Conservation (phyloP, 2,329 filamentous ascomycete species). For the Trichoderma semiorbis region DNA sequence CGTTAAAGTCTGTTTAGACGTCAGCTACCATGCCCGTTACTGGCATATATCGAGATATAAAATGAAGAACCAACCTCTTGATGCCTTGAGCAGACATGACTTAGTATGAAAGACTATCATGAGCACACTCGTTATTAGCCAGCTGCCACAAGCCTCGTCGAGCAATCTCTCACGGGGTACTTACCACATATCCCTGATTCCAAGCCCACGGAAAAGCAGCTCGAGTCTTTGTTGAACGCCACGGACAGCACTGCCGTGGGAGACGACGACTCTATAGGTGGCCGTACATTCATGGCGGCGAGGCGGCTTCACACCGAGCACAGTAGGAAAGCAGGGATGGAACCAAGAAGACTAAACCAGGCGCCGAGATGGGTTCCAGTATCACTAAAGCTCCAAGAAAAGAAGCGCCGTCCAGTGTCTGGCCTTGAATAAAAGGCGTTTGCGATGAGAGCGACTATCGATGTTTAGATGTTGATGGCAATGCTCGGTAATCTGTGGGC, state of each 20-base stretch:
- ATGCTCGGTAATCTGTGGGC: slow-evolving; percentile 18
- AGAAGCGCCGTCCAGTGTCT: background rate
- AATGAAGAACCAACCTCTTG: slow-evolving; percentile 37
- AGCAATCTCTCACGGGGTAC: background rate
- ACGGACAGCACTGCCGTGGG: slow-evolving; percentile 75
- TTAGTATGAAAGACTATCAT: slow-evolving; percentile 67
- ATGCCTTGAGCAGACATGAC: slow-evolving; percentile 64
- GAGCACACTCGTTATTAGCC: slow-evolving; percentile 27
- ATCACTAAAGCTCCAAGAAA: background rate
- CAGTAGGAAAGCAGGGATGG: background rate
- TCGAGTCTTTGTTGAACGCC: slow-evolving; percentile 80
- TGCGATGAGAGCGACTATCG: background rate
- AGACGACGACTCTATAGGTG: slow-evolving; percentile 73
- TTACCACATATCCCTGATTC: slow-evolving; percentile 82
- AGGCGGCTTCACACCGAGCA: slow-evolving; percentile 23
- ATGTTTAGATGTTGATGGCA: background rate
- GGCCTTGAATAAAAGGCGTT: background rate
- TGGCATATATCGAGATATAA: background rate
- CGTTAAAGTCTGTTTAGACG: slow-evolving; percentile 62
- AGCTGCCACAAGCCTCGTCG: background rate
- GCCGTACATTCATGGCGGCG: slow-evolving; percentile 79
- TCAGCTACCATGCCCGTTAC: background rate
- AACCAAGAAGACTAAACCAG: background rate
- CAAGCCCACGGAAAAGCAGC: slow-evolving; percentile 81
- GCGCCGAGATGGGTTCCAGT: no score